These are phyloP conservation scores for Populus tremula DNA, from an alignment of 345 rosid genomes.

Conservation along the genomic window DNA sequence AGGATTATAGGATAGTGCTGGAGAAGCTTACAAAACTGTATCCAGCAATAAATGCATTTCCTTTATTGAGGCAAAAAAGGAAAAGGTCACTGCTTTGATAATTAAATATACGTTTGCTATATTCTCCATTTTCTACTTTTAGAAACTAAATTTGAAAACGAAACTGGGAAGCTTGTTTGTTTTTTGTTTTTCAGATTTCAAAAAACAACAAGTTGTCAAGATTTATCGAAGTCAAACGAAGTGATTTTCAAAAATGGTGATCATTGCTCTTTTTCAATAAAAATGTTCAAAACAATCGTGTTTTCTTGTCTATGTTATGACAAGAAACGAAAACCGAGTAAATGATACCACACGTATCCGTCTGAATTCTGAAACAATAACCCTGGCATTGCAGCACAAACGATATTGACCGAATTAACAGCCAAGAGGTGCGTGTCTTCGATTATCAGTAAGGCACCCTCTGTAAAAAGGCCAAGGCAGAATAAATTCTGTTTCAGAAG, in stretches of 20 bases:
- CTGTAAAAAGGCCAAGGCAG: conserved; percentile 1
- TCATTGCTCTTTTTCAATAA: not conserved
- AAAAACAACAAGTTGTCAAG: not conserved
- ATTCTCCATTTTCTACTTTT: not conserved
- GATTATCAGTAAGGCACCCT: not conserved
- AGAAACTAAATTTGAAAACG: no score
- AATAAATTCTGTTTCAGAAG: conserved; percentile 27
- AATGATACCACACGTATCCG: no score
- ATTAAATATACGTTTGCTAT: not conserved
- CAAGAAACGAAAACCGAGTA: no score
- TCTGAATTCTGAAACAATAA: no score
- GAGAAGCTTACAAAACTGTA: not conserved
- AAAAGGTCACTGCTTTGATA: not conserved
- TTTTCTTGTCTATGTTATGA: not conserved
- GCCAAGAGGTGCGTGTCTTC: not conserved
- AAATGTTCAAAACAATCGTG: not conserved
- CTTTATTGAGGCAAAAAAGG: not conserved
- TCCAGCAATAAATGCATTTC: not conserved
- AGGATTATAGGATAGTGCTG: not conserved
- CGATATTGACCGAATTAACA: not conserved
- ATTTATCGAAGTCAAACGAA: not conserved
- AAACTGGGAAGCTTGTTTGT: no score
- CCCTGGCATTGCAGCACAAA: not conserved
- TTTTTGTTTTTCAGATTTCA: no score
- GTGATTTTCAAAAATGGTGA: not conserved